Evolutionary conservation across 2,329 filamentous ascomycete species (phyloP), one percentile per base, ranked within the genome.

Genomic region (Calonectria naviculata): DNA sequence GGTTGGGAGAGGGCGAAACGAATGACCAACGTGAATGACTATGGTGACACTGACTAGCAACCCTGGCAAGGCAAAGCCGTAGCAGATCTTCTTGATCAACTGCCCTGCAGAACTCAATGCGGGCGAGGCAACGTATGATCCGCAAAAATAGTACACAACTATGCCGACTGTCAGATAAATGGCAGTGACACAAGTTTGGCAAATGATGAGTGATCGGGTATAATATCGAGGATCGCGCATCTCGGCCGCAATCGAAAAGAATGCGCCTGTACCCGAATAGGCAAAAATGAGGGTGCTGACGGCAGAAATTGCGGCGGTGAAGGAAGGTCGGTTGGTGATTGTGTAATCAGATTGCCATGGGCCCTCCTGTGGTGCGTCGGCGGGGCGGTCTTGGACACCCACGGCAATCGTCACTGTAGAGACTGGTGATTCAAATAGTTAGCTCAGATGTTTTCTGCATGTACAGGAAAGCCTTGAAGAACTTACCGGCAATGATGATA

Each of bases 131-230:
- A 88, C 84, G 68, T 83, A 86, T 0, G 83, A 84, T 0, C 86
- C 86, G 71, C 84, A 86, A 75, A 80, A 87, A 31, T 83, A 81
- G 76, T 87, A 87, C 2, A 87, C 82, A 0, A 87, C 83, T 2
- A 80, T 73, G 8, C 79, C 79, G 15, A 85, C 80, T 10, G 78
- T 67, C 9, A 80, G 56, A 21, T 84, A 84, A n/a, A 80, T 81
- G 19, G 81, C 44, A 1, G 81, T 76, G 1, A 84, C 75, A 0
- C 66, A 78, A 66, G 15, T 61, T 71, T 73, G 78, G 67, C 76
- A 80, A 4, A 79, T 46, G 1, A 81, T 28, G 1, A 82, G 68
- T 0, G 75, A 61, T 0, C 78, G 74, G 0, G 75, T 80, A 15
- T 79, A 82, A 8, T 76, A 68, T 3, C 60, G 60, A 1, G 81